A percentile compares a stretch with the other conserved stretches of the same genome.
Evolutionary conservation across 2,329 filamentous ascomycete species (phyloP).

Genomic region (Diaporthe eres): DNA sequence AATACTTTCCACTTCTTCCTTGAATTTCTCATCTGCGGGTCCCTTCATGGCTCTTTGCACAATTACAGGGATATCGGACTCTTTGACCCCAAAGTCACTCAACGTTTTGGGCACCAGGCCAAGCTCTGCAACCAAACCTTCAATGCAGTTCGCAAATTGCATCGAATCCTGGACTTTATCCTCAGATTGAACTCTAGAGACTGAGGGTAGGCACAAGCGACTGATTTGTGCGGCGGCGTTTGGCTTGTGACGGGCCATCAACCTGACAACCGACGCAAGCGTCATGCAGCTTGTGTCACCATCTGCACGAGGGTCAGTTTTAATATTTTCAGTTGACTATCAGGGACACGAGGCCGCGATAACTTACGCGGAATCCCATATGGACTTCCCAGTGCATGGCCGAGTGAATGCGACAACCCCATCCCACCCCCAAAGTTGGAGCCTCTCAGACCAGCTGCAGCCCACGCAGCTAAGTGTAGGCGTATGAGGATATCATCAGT

Average conservation of each 20-base stretch:
- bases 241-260: constrained; percentile 8
- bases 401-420: constrained; percentile 14
- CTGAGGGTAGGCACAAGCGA: neutral
- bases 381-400: neutral
- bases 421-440: constrained; percentile 21
- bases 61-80: constrained; percentile 12
- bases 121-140: constrained; percentile 5
- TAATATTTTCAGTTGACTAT: rapidly evolving
- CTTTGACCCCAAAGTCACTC: neutral
- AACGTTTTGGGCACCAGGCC: neutral
- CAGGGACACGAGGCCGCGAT: neutral
- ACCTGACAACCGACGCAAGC: neutral
- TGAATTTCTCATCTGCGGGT: neutral
- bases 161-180: neutral
- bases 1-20: neutral
- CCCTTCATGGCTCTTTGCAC: constrained; percentile 19
- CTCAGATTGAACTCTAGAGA: neutral
- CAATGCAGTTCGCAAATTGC: constrained; percentile 3
- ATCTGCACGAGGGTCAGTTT: neutral
- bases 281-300: constrained; percentile 22
- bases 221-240: constrained; percentile 14
- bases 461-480: constrained; percentile 3
- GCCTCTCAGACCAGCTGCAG: constrained; percentile 15
- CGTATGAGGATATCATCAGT: constrained; percentile 1
- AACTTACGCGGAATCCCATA: constrained; percentile 10